Percentiles rank a stretch among this genome's conserved stretches.
These are phyloP conservation scores for Scutellaria baicalensis DNA, from an alignment of 257 asterid species.

Conservation along the genomic window DNA sequence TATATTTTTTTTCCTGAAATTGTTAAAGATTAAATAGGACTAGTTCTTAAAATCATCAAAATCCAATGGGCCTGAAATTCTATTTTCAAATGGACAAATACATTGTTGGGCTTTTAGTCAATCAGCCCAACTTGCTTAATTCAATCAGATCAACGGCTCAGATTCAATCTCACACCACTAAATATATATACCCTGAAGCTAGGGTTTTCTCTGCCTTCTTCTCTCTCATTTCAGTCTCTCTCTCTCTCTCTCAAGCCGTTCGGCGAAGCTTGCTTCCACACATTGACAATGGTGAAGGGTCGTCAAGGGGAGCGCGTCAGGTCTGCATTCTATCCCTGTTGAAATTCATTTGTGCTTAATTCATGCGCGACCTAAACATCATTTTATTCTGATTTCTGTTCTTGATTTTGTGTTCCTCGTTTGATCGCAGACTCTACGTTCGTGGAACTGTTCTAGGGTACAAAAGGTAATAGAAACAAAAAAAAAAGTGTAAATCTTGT, in stretches of 20 bases:
- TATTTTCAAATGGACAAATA: background rate
- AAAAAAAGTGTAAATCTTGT: background rate
- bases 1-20: too few species aligned
- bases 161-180: background rate
- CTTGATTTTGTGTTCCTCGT: too few species aligned
- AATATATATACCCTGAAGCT: conserved; percentile 4
- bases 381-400: background rate
- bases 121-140: background rate
- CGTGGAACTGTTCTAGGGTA: conserved; percentile 22
- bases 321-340: background rate
- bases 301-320: conserved; percentile 39
- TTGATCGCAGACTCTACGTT: conserved; percentile 23
- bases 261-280: background rate
- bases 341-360: background rate
- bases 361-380: background rate
- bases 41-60: background rate
- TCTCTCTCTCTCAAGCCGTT: background rate
- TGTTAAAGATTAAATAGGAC: background rate
- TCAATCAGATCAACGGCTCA: conserved; percentile 2
- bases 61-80: background rate
- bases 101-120: background rate
- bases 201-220: conserved; percentile 1
- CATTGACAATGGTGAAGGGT: conserved; percentile 33
- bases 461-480: conserved; percentile 24
- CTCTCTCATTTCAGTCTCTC: background rate